A percentile compares a stretch with the other conserved stretches of the same genome.
Conservation (phyloP, 2,329 filamentous ascomycete genomes). For the Sporothrix inflata region DNA sequence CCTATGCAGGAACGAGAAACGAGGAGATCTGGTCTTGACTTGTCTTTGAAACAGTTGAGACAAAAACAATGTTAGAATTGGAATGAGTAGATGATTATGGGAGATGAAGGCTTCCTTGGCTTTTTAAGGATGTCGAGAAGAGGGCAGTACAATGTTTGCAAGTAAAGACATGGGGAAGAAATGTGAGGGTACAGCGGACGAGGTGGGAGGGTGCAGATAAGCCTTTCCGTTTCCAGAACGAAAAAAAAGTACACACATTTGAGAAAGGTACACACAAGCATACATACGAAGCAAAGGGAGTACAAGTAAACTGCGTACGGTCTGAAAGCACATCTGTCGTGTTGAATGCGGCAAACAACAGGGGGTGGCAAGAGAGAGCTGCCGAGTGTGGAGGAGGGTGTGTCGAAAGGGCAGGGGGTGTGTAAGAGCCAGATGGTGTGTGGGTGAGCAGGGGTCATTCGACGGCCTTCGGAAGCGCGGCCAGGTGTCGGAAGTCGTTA, state of each 20-base stretch:
- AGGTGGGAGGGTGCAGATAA: too few relatives aligned
- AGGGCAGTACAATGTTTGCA: background rate
- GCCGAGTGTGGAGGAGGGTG: background rate
- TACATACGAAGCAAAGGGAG: background rate
- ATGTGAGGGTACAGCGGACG: background rate
- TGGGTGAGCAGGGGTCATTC: background rate
- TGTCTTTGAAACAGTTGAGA: background rate
- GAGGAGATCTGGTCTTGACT: background rate
- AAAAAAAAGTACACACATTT: too few relatives aligned
- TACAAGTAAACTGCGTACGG: background rate
- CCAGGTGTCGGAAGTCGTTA: background rate
- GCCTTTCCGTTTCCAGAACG: background rate
- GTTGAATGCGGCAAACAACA: background rate
- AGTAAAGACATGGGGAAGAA: background rate
- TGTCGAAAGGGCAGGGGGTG: background rate
- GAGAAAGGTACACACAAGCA: background rate
- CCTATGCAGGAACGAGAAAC: background rate
- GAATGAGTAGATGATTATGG: background rate
- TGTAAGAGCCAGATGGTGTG: background rate
- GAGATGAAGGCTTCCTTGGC: background rate
- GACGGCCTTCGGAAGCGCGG: background rate
- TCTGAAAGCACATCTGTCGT: background rate
- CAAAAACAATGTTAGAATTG: background rate
- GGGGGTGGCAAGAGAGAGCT: background rate
- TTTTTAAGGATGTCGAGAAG: background rate